Base-by-base conservation (phyloP, 179 eudicot genomes). In the Silene noctiflora region DNA sequence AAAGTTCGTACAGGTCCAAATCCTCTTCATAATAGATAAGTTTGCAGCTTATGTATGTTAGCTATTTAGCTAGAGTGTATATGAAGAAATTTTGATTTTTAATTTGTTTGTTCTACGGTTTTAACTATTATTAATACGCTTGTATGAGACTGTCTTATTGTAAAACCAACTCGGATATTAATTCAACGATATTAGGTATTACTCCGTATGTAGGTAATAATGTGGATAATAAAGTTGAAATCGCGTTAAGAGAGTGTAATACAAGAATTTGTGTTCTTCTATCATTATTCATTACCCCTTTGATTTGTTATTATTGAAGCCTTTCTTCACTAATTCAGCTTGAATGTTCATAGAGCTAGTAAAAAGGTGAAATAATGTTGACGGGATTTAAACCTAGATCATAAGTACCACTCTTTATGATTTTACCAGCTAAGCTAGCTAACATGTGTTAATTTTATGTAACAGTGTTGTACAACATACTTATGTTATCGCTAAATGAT, bases 1-100 rank as follows among this genome's bases (percentile, higher is more conserved):
- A 92, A 78, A 85, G 85, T 92, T 81, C 83, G 86, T 79, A 91
- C 97, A 27, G 97, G 97, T 78, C 96, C 97, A 66, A 92, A 92
- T 79, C 97, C 97, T 80, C 89, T 92, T 27, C 97, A 92, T 84
- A 92, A 92, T 84, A 85, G 96, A 87, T 92, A 84, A 89, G 88
- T 77, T 80, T 69, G 24, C 25, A 70, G 13, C 44, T n/a, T 56
- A 31, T 11, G 55, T 56, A 31, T 11, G 55, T 6, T 35, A 35
- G 42, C 46, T 39, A 51, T 72, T 64, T 81, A 74, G 76, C 39
- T 33, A 33, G 73, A 84, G 25, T 88, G 89, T 83, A 71, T 53
- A 71, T 71, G 48, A 83, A 76, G 76, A 83, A 76, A 14, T 83
- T 83, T 80, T 80, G 77, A 73, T 81, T 71, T 78, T 75, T 72